Evolutionary conservation across 2,329 filamentous ascomycete species (phyloP), one percentile per base, ranked within the genome.

Genomic region (Pseudomassariella vexata): DNA sequence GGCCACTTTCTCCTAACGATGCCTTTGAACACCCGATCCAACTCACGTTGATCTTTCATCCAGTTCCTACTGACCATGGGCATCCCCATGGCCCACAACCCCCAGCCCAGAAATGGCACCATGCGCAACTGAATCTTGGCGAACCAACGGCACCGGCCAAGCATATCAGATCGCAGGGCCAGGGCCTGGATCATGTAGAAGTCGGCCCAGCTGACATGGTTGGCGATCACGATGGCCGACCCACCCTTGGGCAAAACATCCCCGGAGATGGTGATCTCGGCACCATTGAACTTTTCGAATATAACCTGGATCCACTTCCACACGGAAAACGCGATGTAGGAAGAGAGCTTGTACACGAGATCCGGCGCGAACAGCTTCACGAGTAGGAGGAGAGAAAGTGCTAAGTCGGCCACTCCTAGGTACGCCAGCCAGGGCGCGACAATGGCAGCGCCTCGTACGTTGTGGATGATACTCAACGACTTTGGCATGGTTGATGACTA

Each of bases 51-150:
- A 49, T 81, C 75, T 37, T 60, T 61, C 44, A 66, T 63, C 75
- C 76, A 80, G 33, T 72, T 69, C 32, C 76, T 59, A 45, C 65
- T 76, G 15, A 79, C 73, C 55, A 80, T 62, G 6, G 75, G 76
- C 72, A 80, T 78, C 3, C 74, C 73, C 64, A 79, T 76, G 4
- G 69, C 74, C 74, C 73, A 78, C 20, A 80, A 59, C 2, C 73
- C 76, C 76, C 75, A 79, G 12, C 76, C 75, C 6, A 79, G 59
- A 38, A 81, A 71, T 5, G 75, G 76, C 9, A 80, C 69, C 55
- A 65, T 63, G 38, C 65, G 65, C 36, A 81, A 60, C 50, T 77
- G 66, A 37, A 67, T 64, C 55, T 79, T 81, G 35, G 74, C 70
- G 49, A 80, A 79, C 62, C 75, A 80, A 18, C 73, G 66, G 46